Percentiles rank a stretch among this genome's conserved stretches.
Conservation (phyloP, 148 eudicot species). For the Vaccinium corymbosum region DNA sequence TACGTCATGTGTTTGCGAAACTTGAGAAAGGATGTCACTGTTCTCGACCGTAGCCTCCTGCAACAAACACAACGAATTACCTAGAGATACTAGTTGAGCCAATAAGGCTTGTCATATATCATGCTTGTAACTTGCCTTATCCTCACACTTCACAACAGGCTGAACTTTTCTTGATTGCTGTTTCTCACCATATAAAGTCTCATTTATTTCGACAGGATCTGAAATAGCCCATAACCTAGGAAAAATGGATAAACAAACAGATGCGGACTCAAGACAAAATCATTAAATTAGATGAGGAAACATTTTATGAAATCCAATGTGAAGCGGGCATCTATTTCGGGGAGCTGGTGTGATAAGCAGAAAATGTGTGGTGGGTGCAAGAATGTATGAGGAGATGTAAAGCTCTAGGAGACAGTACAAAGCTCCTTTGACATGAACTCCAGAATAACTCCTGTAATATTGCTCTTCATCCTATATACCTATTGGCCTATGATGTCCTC, state of each 20-base stretch:
- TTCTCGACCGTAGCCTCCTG: conserved; percentile 30
- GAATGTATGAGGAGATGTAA: not conserved
- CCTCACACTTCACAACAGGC: conserved; percentile 33
- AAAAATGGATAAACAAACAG: conserved; percentile 6
- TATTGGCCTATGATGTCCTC: not conserved
- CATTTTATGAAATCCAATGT: not conserved
- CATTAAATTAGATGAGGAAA: not conserved
- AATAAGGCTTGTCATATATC: conserved; percentile 2
- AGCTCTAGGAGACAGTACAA: not conserved
- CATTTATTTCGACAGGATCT: conserved; percentile 24
- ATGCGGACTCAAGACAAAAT: not conserved
- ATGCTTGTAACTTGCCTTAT: conserved; percentile 38
- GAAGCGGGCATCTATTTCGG: not conserved
- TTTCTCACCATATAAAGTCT: conserved; percentile 20
- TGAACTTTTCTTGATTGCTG: conserved; percentile 22
- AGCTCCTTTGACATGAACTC: not conserved
- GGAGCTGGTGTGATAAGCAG: not conserved
- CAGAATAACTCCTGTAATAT: not conserved
- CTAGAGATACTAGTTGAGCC: conserved; percentile 2
- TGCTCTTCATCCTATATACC: not conserved
- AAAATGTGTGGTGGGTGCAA: not conserved
- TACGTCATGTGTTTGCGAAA: conserved; percentile 46
- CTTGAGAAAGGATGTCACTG: conserved; percentile 37
- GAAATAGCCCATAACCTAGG: conserved; percentile 38
- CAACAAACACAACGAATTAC: conserved; percentile 12